These are phyloP conservation scores for Cystobasidium pallidum DNA, from an alignment of 1,284 basidiomycete genomes.

Conservation along the genomic window DNA sequence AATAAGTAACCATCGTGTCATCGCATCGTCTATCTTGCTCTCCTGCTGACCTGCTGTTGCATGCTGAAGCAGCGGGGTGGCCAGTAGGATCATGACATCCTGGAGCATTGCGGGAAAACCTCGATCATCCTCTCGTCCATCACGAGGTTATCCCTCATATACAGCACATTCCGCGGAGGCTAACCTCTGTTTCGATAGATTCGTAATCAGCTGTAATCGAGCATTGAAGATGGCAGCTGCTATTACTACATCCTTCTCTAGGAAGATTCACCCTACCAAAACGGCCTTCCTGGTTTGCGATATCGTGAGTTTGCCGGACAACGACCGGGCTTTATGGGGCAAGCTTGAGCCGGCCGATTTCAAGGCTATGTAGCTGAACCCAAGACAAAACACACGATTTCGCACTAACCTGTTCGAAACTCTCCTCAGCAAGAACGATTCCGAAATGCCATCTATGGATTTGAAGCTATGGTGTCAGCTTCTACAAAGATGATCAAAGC, in stretches of 20 bases:
- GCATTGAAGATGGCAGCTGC: constrained; percentile 17
- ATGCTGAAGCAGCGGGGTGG: not conserved
- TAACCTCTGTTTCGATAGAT: too few species aligned
- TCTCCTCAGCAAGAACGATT: constrained; percentile 50
- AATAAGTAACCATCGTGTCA: too few species aligned
- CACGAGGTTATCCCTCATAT: not conserved
- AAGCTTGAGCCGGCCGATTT: too few species aligned
- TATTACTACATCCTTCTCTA: constrained; percentile 17
- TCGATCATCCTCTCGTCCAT: not conserved
- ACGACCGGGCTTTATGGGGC: not conserved
- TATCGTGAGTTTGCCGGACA: constrained; percentile 46
- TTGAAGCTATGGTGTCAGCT: constrained; percentile 69
- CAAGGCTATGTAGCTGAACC: too few species aligned
- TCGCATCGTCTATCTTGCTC: too few species aligned
- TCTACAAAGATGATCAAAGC: constrained; percentile 69
- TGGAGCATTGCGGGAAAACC: not conserved
- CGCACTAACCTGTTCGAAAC: too few species aligned
- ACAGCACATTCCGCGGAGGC: too few species aligned
- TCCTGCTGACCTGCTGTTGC: too few species aligned
- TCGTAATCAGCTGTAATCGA: too few species aligned
- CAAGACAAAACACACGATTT: too few species aligned
- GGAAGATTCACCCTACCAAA: constrained; percentile 48
- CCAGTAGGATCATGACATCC: constrained; percentile 22
- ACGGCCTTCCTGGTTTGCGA: constrained; percentile 79
- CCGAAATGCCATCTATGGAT: constrained; percentile 61